Evolutionary conservation across 2,329 filamentous ascomycete genomes (phyloP), one percentile per base, ranked within the genome.

Genomic region (Aspergillus neoniger): DNA sequence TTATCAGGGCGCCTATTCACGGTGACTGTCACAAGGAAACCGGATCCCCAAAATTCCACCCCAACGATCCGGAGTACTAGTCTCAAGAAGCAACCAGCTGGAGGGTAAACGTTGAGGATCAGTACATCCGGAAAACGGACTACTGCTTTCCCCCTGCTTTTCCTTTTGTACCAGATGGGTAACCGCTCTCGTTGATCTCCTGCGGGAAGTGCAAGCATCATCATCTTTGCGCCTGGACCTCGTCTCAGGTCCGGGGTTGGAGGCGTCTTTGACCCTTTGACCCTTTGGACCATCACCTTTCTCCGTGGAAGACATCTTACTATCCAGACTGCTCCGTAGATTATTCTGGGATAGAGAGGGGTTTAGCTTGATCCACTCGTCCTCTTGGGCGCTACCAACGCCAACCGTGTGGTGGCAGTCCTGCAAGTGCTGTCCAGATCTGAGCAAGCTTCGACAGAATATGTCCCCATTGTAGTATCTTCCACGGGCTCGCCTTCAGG

Each of bases 311-410:
- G 14, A 25, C 10, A 28, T 50, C 47, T 30, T 17, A 50, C 9
- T 5, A 50, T 30, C 47, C 47, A 28, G 23, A 8, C 47, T 50
- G 23, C 47, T 44, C 41, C 41, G 41, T 44, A 23, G 2, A 44
- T 44, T 8, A 23, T 44, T 23, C 19, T 14, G 17, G 19, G 10
- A 14, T 23, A 44, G 30, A 36, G 30, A 36, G 12, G 30, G 30
- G n/a, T 17, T 5, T 50, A 17, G 47, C 53, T 54, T 59, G 61
- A 63, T 62, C 65, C 65, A 61, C 60, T 54, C 23, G 38, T 57
- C 63, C 61, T 62, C 44, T 65, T 66, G 62, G 67, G 66, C 66
- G 62, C 57, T 49, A 50, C 32, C 15, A 32, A 50, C 47, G 47
- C 19, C 38, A 41, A 25, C 36, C 51, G 36, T 41, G n/a, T 30